These are phyloP conservation scores for Tylopilus sp. DNA, from an alignment of 1,284 basidiomycete genomes.

Conservation along the genomic window DNA sequence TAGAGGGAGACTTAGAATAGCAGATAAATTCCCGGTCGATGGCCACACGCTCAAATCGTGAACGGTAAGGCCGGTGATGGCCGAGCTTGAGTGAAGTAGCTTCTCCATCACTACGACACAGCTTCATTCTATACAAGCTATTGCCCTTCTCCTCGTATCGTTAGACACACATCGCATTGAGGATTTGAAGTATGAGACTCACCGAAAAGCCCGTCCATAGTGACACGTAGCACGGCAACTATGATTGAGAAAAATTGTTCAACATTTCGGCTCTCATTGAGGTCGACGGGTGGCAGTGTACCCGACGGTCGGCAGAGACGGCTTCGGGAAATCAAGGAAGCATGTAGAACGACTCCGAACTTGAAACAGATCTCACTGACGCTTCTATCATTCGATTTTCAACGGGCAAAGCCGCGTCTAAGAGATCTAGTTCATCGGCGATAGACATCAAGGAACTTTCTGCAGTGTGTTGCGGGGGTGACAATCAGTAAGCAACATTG, in stretches of 20 bases:
- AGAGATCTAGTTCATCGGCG: background rate
- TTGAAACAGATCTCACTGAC: background rate
- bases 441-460: background rate
- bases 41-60: background rate
- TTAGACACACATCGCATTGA: background rate
- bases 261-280: no score
- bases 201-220: background rate
- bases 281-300: background rate
- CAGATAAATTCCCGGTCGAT: background rate
- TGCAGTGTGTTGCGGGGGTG: conserved; percentile 7
- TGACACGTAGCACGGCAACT: background rate
- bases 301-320: background rate
- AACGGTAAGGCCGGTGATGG: conserved; percentile 2
- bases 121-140: conserved; percentile 6
- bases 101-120: conserved; percentile 2
- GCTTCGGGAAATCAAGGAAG: no score
- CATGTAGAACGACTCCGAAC: no score
- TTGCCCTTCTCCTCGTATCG: conserved; percentile 2
- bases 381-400: background rate
- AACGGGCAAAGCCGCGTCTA: background rate
- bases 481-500: background rate
- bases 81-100: background rate
- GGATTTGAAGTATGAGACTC: no score
- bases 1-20: background rate
- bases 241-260: background rate